Evolutionary conservation across 1,284 basidiomycete species (phyloP).

Genomic region (Psilocybe mexicana): DNA sequence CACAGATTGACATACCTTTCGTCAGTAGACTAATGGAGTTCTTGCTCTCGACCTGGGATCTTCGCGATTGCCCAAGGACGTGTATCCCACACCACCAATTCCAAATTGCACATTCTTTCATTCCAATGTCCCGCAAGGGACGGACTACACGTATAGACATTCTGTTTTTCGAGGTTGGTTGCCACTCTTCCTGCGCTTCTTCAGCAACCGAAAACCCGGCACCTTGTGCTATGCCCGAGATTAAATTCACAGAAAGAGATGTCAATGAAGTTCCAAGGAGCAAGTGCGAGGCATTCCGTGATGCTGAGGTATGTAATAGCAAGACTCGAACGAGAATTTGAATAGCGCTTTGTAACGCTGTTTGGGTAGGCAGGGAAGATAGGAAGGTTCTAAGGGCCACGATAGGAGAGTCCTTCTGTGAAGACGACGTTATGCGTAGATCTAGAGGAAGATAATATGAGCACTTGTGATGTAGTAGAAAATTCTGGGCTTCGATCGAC

Average conservation of each 20-base stretch:
- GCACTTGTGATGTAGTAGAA: conserved; percentile 5
- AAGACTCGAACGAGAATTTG: conserved; percentile 69
- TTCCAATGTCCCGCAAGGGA: conserved; percentile 74
- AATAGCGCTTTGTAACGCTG: conserved; percentile 67
- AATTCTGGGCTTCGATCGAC: conserved; percentile 31
- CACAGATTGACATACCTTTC: conserved; percentile 51
- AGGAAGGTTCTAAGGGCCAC: conserved; percentile 61
- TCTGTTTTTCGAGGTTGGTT: conserved; percentile 15
- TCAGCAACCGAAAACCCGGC: conserved; percentile 76
- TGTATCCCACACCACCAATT: conserved; percentile 66
- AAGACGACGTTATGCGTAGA: conserved; percentile 25
- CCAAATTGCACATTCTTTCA: conserved; percentile 83
- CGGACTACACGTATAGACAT: conserved; percentile 57
- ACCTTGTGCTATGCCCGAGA: conserved; percentile 78
- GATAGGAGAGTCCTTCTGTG: conserved; percentile 39
- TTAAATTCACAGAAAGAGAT: conserved; percentile 75
- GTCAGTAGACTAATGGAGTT: conserved; percentile 73
- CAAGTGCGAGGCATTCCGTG: conserved; percentile 68
- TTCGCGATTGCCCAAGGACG: conserved; percentile 46
- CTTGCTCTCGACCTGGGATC: conserved; percentile 42
- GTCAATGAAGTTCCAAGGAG: conserved; percentile 84
- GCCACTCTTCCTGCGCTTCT: conserved; percentile 72
- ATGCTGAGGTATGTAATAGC: conserved; percentile 64
- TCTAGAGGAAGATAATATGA: conserved; percentile 11
- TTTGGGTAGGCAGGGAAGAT: conserved; percentile 73